Evolutionary conservation across 495 filamentous ascomycete genomes (phyloP).

Genomic region (Podospora sp.): DNA sequence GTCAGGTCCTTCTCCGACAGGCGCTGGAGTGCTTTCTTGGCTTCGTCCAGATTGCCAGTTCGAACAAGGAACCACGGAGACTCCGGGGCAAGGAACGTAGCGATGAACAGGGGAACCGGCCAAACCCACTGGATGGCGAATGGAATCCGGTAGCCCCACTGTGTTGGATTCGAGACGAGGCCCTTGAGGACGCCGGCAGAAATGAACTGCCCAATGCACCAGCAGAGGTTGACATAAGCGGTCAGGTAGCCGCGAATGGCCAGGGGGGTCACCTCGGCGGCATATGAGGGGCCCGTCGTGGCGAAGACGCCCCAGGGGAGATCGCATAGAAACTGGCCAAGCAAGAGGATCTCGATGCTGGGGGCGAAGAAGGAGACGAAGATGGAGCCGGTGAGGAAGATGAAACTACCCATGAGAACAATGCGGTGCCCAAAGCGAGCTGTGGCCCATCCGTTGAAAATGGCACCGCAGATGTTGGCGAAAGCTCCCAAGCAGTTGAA

Average conservation of each 20-base stretch:
- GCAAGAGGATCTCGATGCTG: slow-evolving; percentile 58
- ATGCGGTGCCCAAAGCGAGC: slow-evolving; percentile 49
- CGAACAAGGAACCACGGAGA: slow-evolving; percentile 74
- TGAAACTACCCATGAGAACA: slow-evolving; percentile 47
- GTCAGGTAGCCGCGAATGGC: slow-evolving; percentile 66
- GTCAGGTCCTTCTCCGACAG: slow-evolving; percentile 37
- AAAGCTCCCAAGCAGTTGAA: slow-evolving; percentile 32
- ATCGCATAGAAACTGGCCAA: slow-evolving; percentile 67
- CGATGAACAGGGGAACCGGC: slow-evolving; percentile 58
- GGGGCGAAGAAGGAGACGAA: slow-evolving; percentile 63
- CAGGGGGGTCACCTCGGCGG: slow-evolving; percentile 63
- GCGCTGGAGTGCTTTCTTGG: slow-evolving; percentile 52
- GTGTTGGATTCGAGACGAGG: slow-evolving; percentile 55
- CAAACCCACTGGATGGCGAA: slow-evolving; percentile 63
- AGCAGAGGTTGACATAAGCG: slow-evolving; percentile 73
- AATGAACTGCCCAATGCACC: slow-evolving; percentile 69
- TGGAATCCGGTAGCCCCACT: slow-evolving; percentile 73
- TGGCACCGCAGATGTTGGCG: slow-evolving; percentile 43
- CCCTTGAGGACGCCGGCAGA: slow-evolving; percentile 61
- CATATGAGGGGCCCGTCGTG: slow-evolving; percentile 50
- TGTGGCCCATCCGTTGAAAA: slow-evolving; percentile 53
- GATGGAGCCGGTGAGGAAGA: slow-evolving; percentile 50
- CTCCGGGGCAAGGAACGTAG: slow-evolving; percentile 64
- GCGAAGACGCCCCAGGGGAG: slow-evolving; percentile 64
- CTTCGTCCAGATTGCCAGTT: slow-evolving; percentile 55